phyloP scores from a whole-genome alignment of 441 rosid species.

The Arabidopsis hybrid region DNA sequence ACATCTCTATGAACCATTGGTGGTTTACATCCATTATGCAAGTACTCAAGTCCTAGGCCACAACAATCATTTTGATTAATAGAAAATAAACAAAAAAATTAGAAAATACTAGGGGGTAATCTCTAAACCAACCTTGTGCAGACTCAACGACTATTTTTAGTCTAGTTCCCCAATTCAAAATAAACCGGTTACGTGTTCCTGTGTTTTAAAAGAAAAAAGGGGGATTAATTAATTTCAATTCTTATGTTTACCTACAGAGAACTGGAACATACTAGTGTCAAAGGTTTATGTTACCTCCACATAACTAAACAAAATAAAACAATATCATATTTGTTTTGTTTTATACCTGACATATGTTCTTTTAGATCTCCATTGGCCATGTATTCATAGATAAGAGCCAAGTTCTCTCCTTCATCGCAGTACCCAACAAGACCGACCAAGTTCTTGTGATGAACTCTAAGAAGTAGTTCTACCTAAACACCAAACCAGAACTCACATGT shows the following conservation, averaged over 20 bases:
- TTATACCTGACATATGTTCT: constrained; percentile 44
- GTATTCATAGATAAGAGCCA: constrained; percentile 56
- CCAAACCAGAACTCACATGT: constrained; percentile 6
- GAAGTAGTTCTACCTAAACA: constrained; percentile 44
- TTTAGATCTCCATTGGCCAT: constrained; percentile 54
- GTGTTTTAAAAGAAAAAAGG: background rate
- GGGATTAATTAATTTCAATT: background rate
- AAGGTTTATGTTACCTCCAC: too few relatives aligned
- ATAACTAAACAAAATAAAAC: too few relatives aligned
- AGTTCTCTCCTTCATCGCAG: constrained; percentile 46
- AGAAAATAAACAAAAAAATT: too few relatives aligned
- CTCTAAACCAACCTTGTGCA: constrained; percentile 50
- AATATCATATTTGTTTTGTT: too few relatives aligned
- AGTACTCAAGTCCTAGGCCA: constrained; percentile 37
- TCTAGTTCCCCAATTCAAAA: constrained; percentile 51
- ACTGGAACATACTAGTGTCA: background rate
- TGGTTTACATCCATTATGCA: constrained; percentile 51
- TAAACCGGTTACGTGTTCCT: constrained; percentile 14
- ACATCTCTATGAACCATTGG: constrained; percentile 55
- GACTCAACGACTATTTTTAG: constrained; percentile 45
- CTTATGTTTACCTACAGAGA: background rate
- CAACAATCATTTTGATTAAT: background rate
- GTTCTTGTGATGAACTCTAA: constrained; percentile 43
- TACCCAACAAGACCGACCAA: constrained; percentile 52
- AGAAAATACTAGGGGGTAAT: background rate